These are phyloP conservation scores for Arthrocladium fulminans DNA, from an alignment of 2,329 filamentous ascomycete genomes.

Conservation along the genomic window DNA sequence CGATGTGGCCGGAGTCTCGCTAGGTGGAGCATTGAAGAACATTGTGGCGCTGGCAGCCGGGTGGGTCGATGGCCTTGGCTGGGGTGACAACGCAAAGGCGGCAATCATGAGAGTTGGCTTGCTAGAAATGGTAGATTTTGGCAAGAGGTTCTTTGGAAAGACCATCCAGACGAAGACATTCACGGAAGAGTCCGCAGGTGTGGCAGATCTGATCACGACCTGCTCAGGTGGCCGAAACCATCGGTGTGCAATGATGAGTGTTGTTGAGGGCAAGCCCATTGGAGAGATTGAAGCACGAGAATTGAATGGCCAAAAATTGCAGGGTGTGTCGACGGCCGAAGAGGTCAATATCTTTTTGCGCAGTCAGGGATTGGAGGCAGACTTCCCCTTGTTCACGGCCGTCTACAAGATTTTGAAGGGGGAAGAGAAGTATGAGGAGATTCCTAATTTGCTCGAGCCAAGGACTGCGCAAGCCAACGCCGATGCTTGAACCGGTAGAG, in stretches of 20 bases:
- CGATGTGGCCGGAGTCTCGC: slow-evolving; percentile 93
- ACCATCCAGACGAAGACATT: slow-evolving; percentile 77
- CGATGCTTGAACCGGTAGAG: not conserved
- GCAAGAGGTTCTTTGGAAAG: slow-evolving; percentile 82
- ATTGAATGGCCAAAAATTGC: slow-evolving; percentile 92
- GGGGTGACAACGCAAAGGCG: slow-evolving; percentile 98
- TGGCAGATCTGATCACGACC: slow-evolving; percentile 90
- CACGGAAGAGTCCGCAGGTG: slow-evolving; percentile 91
- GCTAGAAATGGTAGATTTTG: slow-evolving; percentile 93
- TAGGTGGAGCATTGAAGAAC: slow-evolving; percentile 93
- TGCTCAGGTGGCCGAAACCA: slow-evolving; percentile 91
- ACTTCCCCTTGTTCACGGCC: slow-evolving; percentile 88
- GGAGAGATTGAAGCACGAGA: slow-evolving; percentile 81
- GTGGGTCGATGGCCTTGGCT: slow-evolving; percentile 89
- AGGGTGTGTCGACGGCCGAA: slow-evolving; percentile 83
- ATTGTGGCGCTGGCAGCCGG: slow-evolving; percentile 89
- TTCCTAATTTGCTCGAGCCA: slow-evolving; percentile 57
- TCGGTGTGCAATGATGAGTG: slow-evolving; percentile 79
- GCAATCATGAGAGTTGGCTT: slow-evolving; percentile 94
- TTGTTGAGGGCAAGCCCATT: slow-evolving; percentile 69
- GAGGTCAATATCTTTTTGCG: slow-evolving; percentile 88
- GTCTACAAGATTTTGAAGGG: slow-evolving; percentile 76
- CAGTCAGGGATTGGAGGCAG: slow-evolving; percentile 63
- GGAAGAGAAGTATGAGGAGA: slow-evolving; percentile 67
- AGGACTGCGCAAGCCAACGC: not conserved